Conservation (phyloP, 2,329 filamentous ascomycete species). For the Aspergillus pseudotamarii region DNA sequence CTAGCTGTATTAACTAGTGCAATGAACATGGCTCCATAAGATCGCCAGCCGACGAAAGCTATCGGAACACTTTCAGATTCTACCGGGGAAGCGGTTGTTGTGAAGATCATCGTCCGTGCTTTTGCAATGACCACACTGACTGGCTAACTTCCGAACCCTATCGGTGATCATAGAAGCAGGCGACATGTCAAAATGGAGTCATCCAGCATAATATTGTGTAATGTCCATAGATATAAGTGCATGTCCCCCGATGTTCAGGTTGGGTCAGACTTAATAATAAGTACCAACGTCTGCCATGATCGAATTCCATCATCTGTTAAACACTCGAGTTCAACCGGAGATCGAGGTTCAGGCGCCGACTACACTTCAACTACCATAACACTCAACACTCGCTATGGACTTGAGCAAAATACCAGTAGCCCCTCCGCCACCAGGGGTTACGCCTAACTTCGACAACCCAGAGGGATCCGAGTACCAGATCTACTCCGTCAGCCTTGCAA, state of each 20-base stretch:
- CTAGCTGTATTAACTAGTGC: neutral
- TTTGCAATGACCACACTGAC: neutral
- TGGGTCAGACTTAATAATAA: neutral
- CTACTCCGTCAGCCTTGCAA: slow-evolving; percentile 17
- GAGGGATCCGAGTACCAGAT: slow-evolving; percentile 12
- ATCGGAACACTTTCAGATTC: neutral
- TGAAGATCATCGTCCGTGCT: neutral
- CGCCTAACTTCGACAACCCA: slow-evolving; percentile 17
- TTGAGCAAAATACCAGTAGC: slow-evolving; percentile 15
- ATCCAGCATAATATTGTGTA: neutral
- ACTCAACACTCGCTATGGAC: slow-evolving; percentile 4
- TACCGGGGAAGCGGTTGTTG: neutral
- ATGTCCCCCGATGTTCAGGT: neutral
- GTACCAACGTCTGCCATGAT: neutral
- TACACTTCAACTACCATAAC: neutral
- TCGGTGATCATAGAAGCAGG: neutral
- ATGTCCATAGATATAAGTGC: neutral
- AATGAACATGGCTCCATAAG: neutral
- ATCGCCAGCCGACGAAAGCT: neutral
- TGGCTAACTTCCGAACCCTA: neutral
- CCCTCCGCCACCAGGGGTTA: slow-evolving; percentile 12
- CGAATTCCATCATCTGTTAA: neutral
- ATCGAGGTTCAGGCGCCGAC: neutral
- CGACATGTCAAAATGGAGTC: neutral
- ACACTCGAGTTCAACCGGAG: neutral